Percentiles rank a stretch among this genome's conserved stretches.
Conservation (phyloP, 805 yeast species). For the Sugiyamaella lignohabitans region DNA sequence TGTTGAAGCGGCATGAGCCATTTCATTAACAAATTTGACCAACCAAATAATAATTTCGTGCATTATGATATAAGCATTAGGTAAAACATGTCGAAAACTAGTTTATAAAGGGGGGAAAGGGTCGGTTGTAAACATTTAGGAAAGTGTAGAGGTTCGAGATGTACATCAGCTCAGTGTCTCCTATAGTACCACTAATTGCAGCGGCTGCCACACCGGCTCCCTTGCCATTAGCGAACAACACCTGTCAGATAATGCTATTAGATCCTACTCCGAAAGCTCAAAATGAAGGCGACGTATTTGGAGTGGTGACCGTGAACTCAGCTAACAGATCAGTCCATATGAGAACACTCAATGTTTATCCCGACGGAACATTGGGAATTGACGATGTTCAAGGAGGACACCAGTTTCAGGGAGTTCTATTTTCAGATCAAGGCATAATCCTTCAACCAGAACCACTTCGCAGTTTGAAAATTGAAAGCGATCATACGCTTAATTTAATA, state of each 20-base stretch:
- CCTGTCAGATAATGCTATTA: not conserved
- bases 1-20: too few relatives aligned
- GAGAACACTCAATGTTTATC: conserved; percentile 21
- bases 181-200: not conserved
- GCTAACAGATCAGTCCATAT: conserved; percentile 13
- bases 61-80: too few relatives aligned
- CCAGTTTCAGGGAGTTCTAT: conserved; percentile 21
- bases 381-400: conserved; percentile 15
- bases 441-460: conserved; percentile 26
- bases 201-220: not conserved
- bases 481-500: conserved; percentile 19
- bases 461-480: conserved; percentile 19
- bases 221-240: not conserved
- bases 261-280: conserved; percentile 3
- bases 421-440: conserved; percentile 24
- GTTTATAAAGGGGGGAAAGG: too few relatives aligned
- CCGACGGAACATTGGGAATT: conserved; percentile 19
- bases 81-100: too few relatives aligned
- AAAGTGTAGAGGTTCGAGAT: too few relatives aligned
- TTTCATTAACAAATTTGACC: too few relatives aligned
- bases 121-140: too few relatives aligned
- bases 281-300: conserved; percentile 25
- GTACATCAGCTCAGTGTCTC: not conserved
- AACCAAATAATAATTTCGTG: too few relatives aligned
- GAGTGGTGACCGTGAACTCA: conserved; percentile 17